phyloP scores from a whole-genome alignment of 805 yeast genomes.

The Starmerella floricola region DNA sequence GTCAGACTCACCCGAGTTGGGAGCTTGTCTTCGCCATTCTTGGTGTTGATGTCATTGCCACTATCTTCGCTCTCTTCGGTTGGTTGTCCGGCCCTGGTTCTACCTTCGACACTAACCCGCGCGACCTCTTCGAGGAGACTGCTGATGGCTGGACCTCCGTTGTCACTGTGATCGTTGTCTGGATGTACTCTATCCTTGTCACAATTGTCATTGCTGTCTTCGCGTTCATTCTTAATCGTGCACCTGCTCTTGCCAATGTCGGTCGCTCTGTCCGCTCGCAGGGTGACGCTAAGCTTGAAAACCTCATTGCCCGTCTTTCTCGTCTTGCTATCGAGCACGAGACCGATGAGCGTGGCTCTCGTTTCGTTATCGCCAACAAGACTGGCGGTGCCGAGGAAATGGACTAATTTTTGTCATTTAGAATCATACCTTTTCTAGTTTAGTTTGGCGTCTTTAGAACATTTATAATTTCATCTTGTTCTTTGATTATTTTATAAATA shows the following conservation, averaged over 20 bases:
- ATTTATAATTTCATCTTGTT: slow-evolving; percentile 5
- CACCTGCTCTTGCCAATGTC: slow-evolving; percentile 27
- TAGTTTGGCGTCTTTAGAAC: slow-evolving; percentile 8
- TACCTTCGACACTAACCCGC: slow-evolving; percentile 26
- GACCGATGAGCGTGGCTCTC: slow-evolving; percentile 26
- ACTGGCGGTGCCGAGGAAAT: slow-evolving; percentile 28
- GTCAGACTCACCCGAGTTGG: slow-evolving; percentile 98
- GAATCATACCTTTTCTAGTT: slow-evolving; percentile 11
- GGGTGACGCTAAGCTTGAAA: slow-evolving; percentile 29
- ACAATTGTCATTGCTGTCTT: slow-evolving; percentile 94
- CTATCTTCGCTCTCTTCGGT: slow-evolving; percentile 85
- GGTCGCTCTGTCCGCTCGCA: slow-evolving; percentile 28
- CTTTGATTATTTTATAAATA: no score
- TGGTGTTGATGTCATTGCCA: slow-evolving; percentile 80
- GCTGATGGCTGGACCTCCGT: slow-evolving; percentile 87
- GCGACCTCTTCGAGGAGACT: slow-evolving; percentile 38
- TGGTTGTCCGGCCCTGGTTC: slow-evolving; percentile 49
- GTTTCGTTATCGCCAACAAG: slow-evolving; percentile 29
- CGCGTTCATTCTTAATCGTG: slow-evolving; percentile 56
- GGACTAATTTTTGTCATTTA: slow-evolving; percentile 21
- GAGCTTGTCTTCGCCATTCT: slow-evolving; percentile 90
- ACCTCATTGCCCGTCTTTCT: slow-evolving; percentile 30
- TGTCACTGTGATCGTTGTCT: slow-evolving; percentile 83
- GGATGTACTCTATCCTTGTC: slow-evolving; percentile 92
- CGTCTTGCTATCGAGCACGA: slow-evolving; percentile 32